Percentiles rank a stretch among this genome's conserved stretches.
phyloP scores from a whole-genome alignment of 2,329 filamentous ascomycete species.

The Penicillium glabrum region DNA sequence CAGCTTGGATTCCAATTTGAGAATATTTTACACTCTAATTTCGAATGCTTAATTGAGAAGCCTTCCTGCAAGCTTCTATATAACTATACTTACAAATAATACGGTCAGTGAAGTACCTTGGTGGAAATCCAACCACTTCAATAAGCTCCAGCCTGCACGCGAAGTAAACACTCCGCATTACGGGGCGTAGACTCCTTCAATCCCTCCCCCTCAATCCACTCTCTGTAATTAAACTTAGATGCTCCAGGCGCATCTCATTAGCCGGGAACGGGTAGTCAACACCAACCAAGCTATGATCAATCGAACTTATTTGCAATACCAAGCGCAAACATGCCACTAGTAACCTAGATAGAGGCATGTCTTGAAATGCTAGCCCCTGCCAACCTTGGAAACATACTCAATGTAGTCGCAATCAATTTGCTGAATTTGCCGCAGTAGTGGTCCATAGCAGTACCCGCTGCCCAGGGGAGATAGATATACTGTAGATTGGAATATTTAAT shows the following conservation, averaged over 20 bases:
- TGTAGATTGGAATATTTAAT: conserved; percentile 49
- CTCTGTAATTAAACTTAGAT: neutral
- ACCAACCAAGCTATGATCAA: neutral
- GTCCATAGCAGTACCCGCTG: conserved; percentile 27
- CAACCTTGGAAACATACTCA: conserved; percentile 16
- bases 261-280: neutral
- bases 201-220: neutral
- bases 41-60: rapidly evolving
- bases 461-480: conserved; percentile 51
- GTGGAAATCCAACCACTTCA: neutral
- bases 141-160: neutral
- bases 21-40: too few relatives aligned
- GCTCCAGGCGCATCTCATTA: neutral
- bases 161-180: neutral
- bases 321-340: conserved; percentile 3
- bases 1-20: too few relatives aligned
- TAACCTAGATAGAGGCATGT: conserved; percentile 25
- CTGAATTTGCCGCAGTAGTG: conserved; percentile 41
- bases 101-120: too few relatives aligned
- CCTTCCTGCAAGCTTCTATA: too few relatives aligned
- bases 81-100: too few relatives aligned
- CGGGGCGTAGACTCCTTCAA: neutral
- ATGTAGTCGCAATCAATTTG: conserved; percentile 13
- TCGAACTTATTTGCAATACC: neutral
- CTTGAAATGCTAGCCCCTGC: conserved; percentile 41